phyloP scores from a whole-genome alignment of 1,284 basidiomycete genomes.

The Fomitopsis palustris region DNA sequence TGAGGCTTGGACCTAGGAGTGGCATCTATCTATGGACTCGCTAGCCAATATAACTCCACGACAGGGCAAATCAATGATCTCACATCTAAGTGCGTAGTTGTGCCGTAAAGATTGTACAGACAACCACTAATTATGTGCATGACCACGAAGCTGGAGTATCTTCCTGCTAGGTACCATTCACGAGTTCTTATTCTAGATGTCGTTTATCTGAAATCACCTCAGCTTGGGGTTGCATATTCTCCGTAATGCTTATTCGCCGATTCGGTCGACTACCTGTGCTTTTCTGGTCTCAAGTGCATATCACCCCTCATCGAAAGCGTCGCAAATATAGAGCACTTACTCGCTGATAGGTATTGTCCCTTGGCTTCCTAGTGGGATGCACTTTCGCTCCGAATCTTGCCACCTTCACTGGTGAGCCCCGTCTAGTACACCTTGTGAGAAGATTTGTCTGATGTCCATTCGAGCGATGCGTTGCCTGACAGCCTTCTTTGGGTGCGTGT shows the following conservation, averaged over 20 bases:
- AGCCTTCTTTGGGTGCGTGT: constrained; percentile 59
- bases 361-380: constrained; percentile 49
- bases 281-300: constrained; percentile 57
- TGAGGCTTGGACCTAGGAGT: constrained; percentile 39
- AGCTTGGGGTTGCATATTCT: constrained; percentile 61
- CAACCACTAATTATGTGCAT: not conserved
- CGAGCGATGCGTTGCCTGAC: constrained; percentile 70
- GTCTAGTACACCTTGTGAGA: not conserved
- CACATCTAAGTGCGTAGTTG: constrained; percentile 50
- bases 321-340: not conserved
- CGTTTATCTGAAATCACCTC: not conserved
- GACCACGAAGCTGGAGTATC: constrained; percentile 55
- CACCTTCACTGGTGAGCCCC: constrained; percentile 44
- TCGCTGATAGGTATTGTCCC: constrained; percentile 36
- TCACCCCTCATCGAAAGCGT: not conserved
- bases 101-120: not conserved
- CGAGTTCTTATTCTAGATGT: not conserved
- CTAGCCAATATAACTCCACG: constrained; percentile 54
- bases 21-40: constrained; percentile 56
- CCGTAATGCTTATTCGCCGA: constrained; percentile 56
- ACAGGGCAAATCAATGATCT: constrained; percentile 60
- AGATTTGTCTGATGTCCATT: not conserved
- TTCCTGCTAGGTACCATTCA: constrained; percentile 51
- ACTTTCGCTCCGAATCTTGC: constrained; percentile 52
- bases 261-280: constrained; percentile 59